Percentiles rank a stretch among this genome's conserved stretches.
These are phyloP conservation scores for Akanthomyces dipterigenus DNA, from an alignment of 2,329 filamentous ascomycete genomes.

Conservation along the genomic window DNA sequence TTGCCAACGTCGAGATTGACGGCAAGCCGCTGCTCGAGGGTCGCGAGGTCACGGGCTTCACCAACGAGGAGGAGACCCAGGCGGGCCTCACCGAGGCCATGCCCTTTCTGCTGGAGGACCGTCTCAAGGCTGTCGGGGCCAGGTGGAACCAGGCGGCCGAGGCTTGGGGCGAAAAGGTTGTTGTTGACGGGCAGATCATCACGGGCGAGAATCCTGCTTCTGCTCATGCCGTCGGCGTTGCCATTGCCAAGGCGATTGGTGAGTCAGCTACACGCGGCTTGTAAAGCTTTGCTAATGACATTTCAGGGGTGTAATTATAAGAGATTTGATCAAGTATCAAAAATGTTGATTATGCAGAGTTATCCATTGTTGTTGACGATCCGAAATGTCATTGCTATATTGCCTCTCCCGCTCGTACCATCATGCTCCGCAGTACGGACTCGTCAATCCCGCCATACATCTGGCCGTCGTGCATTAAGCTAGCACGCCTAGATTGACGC, in stretches of 20 bases:
- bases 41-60: constrained; percentile 54
- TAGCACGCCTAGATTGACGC: too few species aligned
- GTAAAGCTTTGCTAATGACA: neutral
- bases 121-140: constrained; percentile 45
- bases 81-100: constrained; percentile 42
- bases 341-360: neutral
- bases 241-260: constrained; percentile 39
- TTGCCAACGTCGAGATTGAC: constrained; percentile 50
- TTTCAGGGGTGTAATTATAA: neutral
- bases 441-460: too few species aligned
- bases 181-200: constrained; percentile 45
- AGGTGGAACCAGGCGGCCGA: constrained; percentile 49
- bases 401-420: too few species aligned
- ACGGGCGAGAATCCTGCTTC: constrained; percentile 54
- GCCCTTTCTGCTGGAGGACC: constrained; percentile 53
- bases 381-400: too few species aligned
- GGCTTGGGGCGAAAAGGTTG: constrained; percentile 42
- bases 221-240: constrained; percentile 44
- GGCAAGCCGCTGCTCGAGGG: constrained; percentile 50
- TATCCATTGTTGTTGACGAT: too few species aligned
- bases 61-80: constrained; percentile 50
- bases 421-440: too few species aligned
- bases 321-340: too few species aligned
- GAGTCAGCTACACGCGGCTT: constrained; percentile 2
- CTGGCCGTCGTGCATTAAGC: too few species aligned